Conservation (phyloP, 2,329 filamentous ascomycete species). For the Chaetomium olivaceum region DNA sequence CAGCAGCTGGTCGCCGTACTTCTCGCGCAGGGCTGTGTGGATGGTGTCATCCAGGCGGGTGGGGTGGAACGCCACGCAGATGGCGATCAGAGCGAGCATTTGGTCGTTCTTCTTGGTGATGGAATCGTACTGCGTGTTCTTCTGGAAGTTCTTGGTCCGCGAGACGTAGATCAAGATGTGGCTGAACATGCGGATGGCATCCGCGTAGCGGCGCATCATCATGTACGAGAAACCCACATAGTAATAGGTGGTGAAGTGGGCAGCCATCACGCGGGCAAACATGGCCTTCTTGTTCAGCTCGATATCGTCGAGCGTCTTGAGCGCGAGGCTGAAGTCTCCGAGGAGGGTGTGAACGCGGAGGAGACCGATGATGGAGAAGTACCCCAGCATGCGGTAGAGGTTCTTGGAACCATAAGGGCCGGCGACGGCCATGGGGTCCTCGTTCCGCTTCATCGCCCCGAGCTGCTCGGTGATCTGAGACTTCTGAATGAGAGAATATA, state of each 20-base stretch:
- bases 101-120: conserved; percentile 99
- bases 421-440: conserved; percentile 83
- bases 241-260: conserved; percentile 99
- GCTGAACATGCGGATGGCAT: conserved; percentile 99
- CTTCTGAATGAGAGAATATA: conserved; percentile 97
- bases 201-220: conserved; percentile 99
- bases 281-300: conserved; percentile 99
- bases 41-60: conserved; percentile 98
- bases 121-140: conserved; percentile 96
- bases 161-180: conserved; percentile 99
- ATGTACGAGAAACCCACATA: conserved; percentile 99
- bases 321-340: conserved; percentile 94
- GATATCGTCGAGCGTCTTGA: conserved; percentile 99
- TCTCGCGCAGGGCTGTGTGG: conserved; percentile 95
- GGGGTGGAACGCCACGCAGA: conserved; percentile 97
- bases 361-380: conserved; percentile 98
- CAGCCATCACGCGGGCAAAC: conserved; percentile 99
- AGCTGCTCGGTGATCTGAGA: conserved; percentile 98
- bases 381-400: conserved; percentile 96
- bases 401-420: conserved; percentile 94
- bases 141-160: conserved; percentile 99
- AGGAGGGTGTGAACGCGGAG: conserved; percentile 94
- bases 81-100: conserved; percentile 98
- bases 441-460: conserved; percentile 88
- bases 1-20: conserved; percentile 97